A percentile compares a stretch with the other conserved stretches of the same genome.
Conservation (phyloP, 257 asterid genomes). For the Nicotiana tabacum region DNA sequence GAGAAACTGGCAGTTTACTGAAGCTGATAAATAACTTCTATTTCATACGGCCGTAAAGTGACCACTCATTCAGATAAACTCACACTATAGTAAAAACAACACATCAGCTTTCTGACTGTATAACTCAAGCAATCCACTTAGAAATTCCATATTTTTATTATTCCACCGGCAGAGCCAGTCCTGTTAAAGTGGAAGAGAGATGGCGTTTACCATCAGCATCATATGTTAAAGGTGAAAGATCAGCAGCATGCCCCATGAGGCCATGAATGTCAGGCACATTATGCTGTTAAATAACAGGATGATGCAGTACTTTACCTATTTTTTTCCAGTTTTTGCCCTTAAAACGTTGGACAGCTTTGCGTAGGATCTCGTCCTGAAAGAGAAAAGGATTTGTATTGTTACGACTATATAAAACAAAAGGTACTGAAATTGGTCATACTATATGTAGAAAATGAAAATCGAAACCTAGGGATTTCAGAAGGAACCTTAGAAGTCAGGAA, state of each 20-base stretch:
- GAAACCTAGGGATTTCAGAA: neutral
- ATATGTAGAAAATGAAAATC: neutral
- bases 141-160: neutral
- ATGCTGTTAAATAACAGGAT: neutral
- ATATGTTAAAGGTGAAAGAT: conserved; percentile 1
- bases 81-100: neutral
- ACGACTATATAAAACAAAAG: neutral
- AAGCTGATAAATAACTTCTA: neutral
- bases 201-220: neutral
- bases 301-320: conserved; percentile 47
- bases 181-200: neutral
- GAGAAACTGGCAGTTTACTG: neutral
- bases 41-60: neutral
- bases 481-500: neutral
- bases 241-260: neutral
- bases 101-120: neutral
- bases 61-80: neutral
- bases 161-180: neutral
- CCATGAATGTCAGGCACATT: neutral
- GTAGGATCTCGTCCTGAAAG: conserved; percentile 60
- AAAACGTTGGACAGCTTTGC: conserved; percentile 81
- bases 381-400: conserved; percentile 14
- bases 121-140: conserved; percentile 1
- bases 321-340: conserved; percentile 97
- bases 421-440: neutral